Conservation (phyloP, 2,329 filamentous ascomycete species). For the Cercospora citrullina region DNA sequence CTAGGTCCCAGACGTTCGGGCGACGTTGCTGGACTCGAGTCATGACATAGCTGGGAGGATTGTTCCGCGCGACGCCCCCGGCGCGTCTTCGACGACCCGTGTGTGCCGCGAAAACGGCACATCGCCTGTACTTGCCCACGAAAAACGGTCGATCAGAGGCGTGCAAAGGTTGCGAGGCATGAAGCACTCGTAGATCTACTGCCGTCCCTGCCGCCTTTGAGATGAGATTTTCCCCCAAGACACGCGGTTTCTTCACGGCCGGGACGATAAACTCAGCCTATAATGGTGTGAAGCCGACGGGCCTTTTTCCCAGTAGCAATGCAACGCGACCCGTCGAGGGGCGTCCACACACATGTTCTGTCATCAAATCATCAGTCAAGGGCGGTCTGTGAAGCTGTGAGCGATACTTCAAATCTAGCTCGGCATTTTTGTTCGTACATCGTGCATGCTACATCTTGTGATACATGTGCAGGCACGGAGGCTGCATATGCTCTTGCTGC, state of each 20-base stretch:
- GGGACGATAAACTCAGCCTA: background rate
- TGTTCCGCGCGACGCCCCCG: background rate
- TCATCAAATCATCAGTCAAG: background rate
- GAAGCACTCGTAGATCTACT: background rate
- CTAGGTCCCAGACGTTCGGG: background rate
- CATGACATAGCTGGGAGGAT: background rate
- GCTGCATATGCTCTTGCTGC: background rate
- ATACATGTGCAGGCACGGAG: background rate
- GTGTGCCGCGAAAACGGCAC: background rate
- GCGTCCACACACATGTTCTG: background rate
- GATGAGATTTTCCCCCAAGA: background rate
- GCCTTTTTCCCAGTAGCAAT: background rate
- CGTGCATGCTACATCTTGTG: background rate
- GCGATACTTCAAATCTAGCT: background rate
- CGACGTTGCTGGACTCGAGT: background rate
- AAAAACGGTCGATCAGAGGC: background rate
- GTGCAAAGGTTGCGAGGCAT: background rate
- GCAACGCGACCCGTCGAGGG: background rate
- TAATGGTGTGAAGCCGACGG: background rate
- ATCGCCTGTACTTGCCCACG: background rate
- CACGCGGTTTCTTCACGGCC: background rate
- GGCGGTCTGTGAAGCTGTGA: background rate
- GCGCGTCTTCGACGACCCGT: background rate
- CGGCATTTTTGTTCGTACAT: background rate
- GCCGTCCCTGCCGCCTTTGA: background rate